Conservation (phyloP, 2,329 filamentous ascomycete genomes). For the Alternaria metachromatica region DNA sequence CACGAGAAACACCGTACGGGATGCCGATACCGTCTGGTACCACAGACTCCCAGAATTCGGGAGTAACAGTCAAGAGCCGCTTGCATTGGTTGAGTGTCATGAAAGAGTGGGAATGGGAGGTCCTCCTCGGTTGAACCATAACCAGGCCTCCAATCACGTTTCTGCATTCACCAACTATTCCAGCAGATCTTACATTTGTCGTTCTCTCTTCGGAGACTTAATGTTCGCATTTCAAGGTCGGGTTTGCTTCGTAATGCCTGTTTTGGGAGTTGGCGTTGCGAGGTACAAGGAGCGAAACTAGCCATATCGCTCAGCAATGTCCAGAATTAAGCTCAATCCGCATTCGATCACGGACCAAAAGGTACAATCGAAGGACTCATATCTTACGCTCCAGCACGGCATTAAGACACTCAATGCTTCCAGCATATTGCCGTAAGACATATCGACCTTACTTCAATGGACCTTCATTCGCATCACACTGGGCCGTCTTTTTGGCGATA, state of each 20-base stretch:
- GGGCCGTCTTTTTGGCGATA: neutral
- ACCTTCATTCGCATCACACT: neutral
- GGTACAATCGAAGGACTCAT: neutral
- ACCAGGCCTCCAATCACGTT: neutral
- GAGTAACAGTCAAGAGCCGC: conserved; percentile 69
- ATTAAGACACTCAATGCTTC: neutral
- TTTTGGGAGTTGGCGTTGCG: neutral
- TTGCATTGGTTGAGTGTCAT: conserved; percentile 76
- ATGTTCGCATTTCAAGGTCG: neutral
- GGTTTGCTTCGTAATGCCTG: neutral
- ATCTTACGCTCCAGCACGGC: neutral
- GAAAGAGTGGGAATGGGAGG: conserved; percentile 74
- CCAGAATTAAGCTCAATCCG: neutral
- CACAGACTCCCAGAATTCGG: conserved; percentile 58
- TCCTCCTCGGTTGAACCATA: conserved; percentile 29
- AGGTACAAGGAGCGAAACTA: neutral
- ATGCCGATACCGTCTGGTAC: conserved; percentile 4
- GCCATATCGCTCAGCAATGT: neutral
- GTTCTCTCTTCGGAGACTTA: neutral
- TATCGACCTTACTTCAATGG: neutral
- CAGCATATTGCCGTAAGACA: neutral
- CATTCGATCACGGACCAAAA: neutral
- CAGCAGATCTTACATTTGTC: neutral
- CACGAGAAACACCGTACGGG: conserved; percentile 11
- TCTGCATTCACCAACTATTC: neutral